phyloP scores from a whole-genome alignment of 495 filamentous ascomycete genomes.

The Annulohypoxylon maeteangense region DNA sequence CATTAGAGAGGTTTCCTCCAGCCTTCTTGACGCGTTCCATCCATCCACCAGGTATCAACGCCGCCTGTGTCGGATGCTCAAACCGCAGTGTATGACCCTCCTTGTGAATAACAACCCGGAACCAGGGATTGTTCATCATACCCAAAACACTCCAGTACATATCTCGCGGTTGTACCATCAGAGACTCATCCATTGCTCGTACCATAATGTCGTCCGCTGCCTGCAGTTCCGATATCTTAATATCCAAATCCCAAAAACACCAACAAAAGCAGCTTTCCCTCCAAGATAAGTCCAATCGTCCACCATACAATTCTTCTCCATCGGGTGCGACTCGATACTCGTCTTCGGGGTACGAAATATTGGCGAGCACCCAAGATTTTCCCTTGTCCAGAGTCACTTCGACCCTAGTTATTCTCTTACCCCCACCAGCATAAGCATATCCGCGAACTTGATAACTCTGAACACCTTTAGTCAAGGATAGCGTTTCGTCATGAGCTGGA shows the following conservation, averaged over 20 bases:
- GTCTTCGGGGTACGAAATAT: conserved; percentile 88
- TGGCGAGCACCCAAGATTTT: conserved; percentile 81
- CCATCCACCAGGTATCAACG: conserved; percentile 84
- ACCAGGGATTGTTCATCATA: conserved; percentile 99
- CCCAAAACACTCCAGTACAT: conserved; percentile 98
- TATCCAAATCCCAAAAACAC: conserved; percentile 90
- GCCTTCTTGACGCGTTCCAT: conserved; percentile 94
- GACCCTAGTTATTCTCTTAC: conserved; percentile 83
- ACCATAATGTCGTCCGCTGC: conserved; percentile 79
- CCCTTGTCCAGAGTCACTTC: conserved; percentile 90
- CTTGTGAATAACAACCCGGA: conserved; percentile 79
- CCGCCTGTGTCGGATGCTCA: conserved; percentile 91
- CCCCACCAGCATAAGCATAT: conserved; percentile 92
- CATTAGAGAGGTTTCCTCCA: conserved; percentile 83
- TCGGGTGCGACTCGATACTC: conserved; percentile 75
- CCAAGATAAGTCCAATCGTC: conserved; percentile 82
- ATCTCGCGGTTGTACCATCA: conserved; percentile 88
- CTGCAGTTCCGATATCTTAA: conserved; percentile 70
- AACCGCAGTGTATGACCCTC: conserved; percentile 76
- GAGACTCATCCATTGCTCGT: conserved; percentile 89
- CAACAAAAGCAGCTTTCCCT: conserved; percentile 89
- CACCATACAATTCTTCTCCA: conserved; percentile 76
- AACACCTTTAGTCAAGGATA: conserved; percentile 62
- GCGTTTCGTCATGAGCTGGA: conserved; percentile 81
- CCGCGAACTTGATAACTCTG: conserved; percentile 74